Evolutionary conservation across 2,329 filamentous ascomycete genomes (phyloP), one percentile per base, ranked within the genome.

Genomic region (Trichoderma sp.): DNA sequence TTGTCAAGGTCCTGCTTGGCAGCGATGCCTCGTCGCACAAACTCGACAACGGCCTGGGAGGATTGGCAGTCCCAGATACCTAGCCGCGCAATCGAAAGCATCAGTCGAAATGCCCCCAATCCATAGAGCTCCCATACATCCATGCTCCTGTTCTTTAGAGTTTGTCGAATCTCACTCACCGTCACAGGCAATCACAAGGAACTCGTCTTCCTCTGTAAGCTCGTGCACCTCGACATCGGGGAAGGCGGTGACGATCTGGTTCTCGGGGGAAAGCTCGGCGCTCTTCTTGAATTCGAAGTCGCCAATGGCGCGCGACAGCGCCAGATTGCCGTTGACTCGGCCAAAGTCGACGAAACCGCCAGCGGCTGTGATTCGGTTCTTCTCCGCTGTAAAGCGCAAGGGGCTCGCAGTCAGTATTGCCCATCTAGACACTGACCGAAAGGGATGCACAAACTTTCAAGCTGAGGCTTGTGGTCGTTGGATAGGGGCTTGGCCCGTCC

Each of bases 261-360:
- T 92, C 81, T 99, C 95, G n/a, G 95, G 95, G 3, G 94, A 89
- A 55, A 99, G 88, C 75, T 97, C 93, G 71, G 94, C 91, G 77
- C 93, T 97, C 85, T 98, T 98, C 86, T 99, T 99, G 86, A 99
- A 99, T 78, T 99, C 95, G 75, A 99, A 99, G 78, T 99, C 95
- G 72, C 95, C 95, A 78, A 99, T 97, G 72, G 95, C 95, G 78
- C 95, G 91, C 68, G 95, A 99, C 68, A 99, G 84, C 54, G 95
- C 95, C 52, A 99, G 87, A 78, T 99, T 99, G 76, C 95, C 95
- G 78, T 99, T 99, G 72, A 99, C 95, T 75, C 95, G 91, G 69
- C 95, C 95, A 76, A 98, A 99, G 78, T 99, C 95, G 75, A 99
- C 95, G 72, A 98, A 98, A 57, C 95, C 95, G 76, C 95, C 95